Conservation (phyloP, 129 eudicot species). For the Chrysanthemum makinoi region DNA sequence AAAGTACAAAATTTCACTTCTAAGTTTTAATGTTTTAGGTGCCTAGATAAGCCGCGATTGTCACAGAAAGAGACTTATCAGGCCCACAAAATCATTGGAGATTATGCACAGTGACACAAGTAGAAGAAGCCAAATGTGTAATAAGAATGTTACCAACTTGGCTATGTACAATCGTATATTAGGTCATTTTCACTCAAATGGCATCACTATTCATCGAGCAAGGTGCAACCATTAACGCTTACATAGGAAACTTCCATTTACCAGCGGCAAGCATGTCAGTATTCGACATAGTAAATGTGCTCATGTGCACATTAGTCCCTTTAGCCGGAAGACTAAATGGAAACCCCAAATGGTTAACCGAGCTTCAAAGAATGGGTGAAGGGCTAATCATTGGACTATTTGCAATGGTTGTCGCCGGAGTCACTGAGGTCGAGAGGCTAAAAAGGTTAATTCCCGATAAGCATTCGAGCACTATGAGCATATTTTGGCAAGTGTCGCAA, state of each 20-base stretch:
- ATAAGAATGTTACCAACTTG: constrained; percentile 76
- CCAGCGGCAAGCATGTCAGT: constrained; percentile 89
- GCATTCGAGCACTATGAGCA: constrained; percentile 42
- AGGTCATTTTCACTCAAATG: constrained; percentile 83
- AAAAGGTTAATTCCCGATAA: constrained; percentile 26
- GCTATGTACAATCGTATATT: constrained; percentile 84
- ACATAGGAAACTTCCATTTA: constrained; percentile 41
- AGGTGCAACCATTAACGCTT: constrained; percentile 54
- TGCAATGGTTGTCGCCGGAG: constrained; percentile 69
- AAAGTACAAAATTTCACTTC: too few species aligned
- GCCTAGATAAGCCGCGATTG: too few species aligned
- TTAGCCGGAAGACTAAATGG: constrained; percentile 48
- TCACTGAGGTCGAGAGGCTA: constrained; percentile 55
- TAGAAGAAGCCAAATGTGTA: constrained; percentile 76
- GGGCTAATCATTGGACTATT: constrained; percentile 66
- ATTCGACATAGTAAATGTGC: constrained; percentile 72
- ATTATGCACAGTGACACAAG: constrained; percentile 37
- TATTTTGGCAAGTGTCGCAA: constrained; percentile 85
- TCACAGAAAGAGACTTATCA: too few species aligned
- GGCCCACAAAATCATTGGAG: too few species aligned
- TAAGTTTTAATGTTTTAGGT: too few species aligned
- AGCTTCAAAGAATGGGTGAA: constrained; percentile 83
- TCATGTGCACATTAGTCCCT: constrained; percentile 55
- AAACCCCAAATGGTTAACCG: constrained; percentile 64
- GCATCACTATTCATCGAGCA: constrained; percentile 84